phyloP scores from a whole-genome alignment of 2,329 filamentous ascomycete species.

The Atkinsonella texensis region DNA sequence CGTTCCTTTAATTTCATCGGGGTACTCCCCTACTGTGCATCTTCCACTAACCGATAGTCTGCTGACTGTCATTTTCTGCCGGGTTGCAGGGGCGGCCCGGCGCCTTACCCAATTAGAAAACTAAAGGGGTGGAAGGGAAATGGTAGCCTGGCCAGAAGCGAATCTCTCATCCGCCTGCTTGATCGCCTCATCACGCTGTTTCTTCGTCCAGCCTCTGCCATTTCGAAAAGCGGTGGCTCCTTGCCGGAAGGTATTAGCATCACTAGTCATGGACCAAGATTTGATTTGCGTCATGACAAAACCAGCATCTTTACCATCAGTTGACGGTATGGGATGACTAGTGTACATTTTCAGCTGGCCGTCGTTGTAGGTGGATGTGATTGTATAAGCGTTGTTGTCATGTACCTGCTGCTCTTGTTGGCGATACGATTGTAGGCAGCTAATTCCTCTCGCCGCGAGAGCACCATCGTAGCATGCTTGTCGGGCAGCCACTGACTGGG shows the following conservation, averaged over 20 bases:
- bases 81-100: too few relatives aligned
- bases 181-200: not conserved
- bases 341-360: not conserved
- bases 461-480: constrained; percentile 22
- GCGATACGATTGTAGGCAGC: not conserved
- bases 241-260: not conserved
- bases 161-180: not conserved
- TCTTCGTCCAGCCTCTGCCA: not conserved
- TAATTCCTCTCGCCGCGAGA: not conserved
- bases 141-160: too few relatives aligned
- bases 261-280: not conserved
- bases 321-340: not conserved
- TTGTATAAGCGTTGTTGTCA: constrained; percentile 1
- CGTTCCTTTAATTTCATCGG: too few relatives aligned
- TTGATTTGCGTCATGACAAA: not conserved
- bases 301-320: not conserved
- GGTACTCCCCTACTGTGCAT: too few relatives aligned
- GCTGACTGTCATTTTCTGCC: too few relatives aligned
- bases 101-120: too few relatives aligned
- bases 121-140: too few relatives aligned
- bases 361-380: not conserved
- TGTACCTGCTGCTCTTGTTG: not conserved
- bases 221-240: not conserved
- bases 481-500: constrained; percentile 15
- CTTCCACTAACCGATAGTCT: too few relatives aligned